Base-by-base conservation (phyloP, 495 filamentous ascomycete species). In the Aspergillus indologenus region DNA sequence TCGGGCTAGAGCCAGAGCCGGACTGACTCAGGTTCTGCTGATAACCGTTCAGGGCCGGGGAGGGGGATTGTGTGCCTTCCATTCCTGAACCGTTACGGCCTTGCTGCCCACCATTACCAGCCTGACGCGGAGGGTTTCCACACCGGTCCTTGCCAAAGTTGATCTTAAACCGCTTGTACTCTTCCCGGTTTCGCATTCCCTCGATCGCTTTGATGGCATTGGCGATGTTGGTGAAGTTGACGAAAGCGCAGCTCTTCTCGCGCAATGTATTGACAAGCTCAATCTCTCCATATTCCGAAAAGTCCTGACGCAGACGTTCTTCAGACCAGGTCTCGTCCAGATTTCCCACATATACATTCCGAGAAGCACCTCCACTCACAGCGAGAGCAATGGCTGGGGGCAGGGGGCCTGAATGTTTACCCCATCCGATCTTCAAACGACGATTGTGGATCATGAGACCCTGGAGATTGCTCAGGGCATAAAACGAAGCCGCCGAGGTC, bases 121-220 rank as follows among this genome's bases (percentile, higher is more conserved):
- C 77, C 75, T 98, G 95, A 46, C 94, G 85, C 22, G 94, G 94
- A 19, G 94, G 90, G 73, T 98, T 98, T 62, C 94, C 94, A 67
- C 94, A 98, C 53, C 94, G 85, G 72, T 98, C 94, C 77, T 98
- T 98, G 68, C 94, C 94, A 71, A 98, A 98, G 76, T 98, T 98
- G 71, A 98, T 92, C 81, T 98, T 98, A 83, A 98, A 98, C 50
- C 93, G 87, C 71, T 84, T 88, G 77, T 98, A 98, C 68, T 98
- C 94, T 52, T 98, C 95, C 63, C 92, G 89, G 69, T 90, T 87
- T 24, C 94, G 85, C 62, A 98, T 86, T 34, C 93, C 94, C 71
- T 98, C 94, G 61, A 98, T 98, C 5, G 94, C 95, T 73, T 98
- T 98, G 79, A 98, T 98, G 44, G 94, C 94, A 61, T 98, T 98